Evolutionary conservation across 1,139 yeast genomes (phyloP).

Genomic region (Saccharomyces hybrid): DNA sequence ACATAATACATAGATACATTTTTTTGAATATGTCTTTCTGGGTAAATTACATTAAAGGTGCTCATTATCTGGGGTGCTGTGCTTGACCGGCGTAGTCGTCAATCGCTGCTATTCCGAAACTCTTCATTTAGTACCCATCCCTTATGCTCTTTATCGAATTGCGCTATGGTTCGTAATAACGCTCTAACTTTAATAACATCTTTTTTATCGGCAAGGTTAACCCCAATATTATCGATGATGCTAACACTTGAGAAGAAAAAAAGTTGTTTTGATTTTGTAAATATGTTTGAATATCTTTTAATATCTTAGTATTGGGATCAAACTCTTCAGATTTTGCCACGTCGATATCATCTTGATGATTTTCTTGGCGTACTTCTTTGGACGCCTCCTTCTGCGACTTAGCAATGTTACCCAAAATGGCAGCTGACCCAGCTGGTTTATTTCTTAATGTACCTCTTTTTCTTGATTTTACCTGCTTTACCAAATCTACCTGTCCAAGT

Average conservation of each 20-base stretch:
- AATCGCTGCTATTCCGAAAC: constrained; percentile 6
- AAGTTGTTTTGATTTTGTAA: constrained; percentile 35
- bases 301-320: constrained; percentile 31
- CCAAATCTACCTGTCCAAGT: constrained; percentile 97
- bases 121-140: constrained; percentile 66
- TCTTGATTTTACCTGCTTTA: constrained; percentile 53
- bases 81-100: not conserved
- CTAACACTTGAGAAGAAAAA: constrained; percentile 52
- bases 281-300: constrained; percentile 35
- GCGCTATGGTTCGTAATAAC: constrained; percentile 60
- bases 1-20: not conserved
- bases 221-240: constrained; percentile 45
- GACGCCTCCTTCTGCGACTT: constrained; percentile 13
- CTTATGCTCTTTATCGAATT: constrained; percentile 50
- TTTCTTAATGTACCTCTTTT: constrained; percentile 13
- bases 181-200: constrained; percentile 61
- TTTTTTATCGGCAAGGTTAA: constrained; percentile 43
- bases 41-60: not conserved
- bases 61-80: not conserved
- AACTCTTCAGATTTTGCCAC: constrained; percentile 8
- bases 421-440: constrained; percentile 19
- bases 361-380: constrained; percentile 2
- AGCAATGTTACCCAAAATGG: constrained; percentile 21
- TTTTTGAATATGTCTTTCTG: not conserved
- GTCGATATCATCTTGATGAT: not conserved